A percentile compares a stretch with the other conserved stretches of the same genome.
phyloP scores from a whole-genome alignment of 2,329 filamentous ascomycete species.

The Aspergillus nomiae region DNA sequence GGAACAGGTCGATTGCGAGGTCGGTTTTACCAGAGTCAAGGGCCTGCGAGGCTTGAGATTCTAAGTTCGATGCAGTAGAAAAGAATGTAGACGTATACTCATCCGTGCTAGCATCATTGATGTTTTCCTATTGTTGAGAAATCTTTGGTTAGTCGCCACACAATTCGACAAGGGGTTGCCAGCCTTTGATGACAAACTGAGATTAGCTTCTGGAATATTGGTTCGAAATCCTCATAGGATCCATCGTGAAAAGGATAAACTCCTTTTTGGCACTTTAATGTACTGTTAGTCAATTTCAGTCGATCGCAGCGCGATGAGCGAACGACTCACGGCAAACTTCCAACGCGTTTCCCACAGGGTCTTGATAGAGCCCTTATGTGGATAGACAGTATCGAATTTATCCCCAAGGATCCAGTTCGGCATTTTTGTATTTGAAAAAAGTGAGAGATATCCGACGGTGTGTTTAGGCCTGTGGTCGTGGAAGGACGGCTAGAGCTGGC shows the following conservation, averaged over 20 bases:
- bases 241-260: slow-evolving; percentile 78
- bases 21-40: slow-evolving; percentile 51
- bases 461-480: background rate
- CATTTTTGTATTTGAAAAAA: slow-evolving; percentile 13
- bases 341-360: slow-evolving; percentile 76
- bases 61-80: slow-evolving; percentile 61
- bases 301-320: background rate
- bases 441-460: background rate
- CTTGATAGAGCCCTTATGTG: slow-evolving; percentile 62
- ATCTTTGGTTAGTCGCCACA: background rate
- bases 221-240: slow-evolving; percentile 67
- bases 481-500: too few relatives aligned
- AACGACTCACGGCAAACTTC: slow-evolving; percentile 61
- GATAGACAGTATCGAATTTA: slow-evolving; percentile 50
- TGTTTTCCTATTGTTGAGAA: slow-evolving; percentile 46
- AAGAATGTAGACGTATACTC: slow-evolving; percentile 67
- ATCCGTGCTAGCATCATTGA: slow-evolving; percentile 67
- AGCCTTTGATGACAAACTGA: slow-evolving; percentile 40
- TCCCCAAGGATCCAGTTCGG: slow-evolving; percentile 45
- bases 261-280: slow-evolving; percentile 56
- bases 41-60: slow-evolving; percentile 54
- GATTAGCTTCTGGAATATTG: slow-evolving; percentile 66
- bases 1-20: slow-evolving; percentile 63
- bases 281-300: background rate
- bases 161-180: background rate